Evolutionary conservation across 345 rosid species (phyloP), one percentile per base, ranked within the genome.

Genomic region (Durio zibethinus): DNA sequence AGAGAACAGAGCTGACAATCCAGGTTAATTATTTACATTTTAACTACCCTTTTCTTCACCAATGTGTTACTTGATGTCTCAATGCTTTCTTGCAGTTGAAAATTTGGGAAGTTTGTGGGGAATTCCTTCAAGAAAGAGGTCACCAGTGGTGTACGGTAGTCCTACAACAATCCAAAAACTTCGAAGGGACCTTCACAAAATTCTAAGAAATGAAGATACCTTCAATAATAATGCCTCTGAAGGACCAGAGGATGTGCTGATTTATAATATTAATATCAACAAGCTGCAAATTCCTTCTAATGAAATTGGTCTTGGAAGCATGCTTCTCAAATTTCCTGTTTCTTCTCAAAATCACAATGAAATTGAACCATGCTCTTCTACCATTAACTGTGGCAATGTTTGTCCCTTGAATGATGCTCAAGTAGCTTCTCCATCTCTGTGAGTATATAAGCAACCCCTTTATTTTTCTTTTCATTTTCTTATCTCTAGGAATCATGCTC

Each of bases 261-360:
- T 85, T 33, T 72, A 80, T 43, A 20, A 79, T 60, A 38, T 31
- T 38, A 11, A 79, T 54, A 53, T 54, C 21, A 82, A 79, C 66
- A 77, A 43, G 25, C 35, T 45, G 31, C 69, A 35, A 23, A 2
- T 74, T 25, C 40, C 74, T 23, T 62, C 54, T 9, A 75, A 54
- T 5, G 88, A 87, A 78, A 82, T 85, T 35, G 87, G 86, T 36
- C 71, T 77, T 27, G 90, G 90, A 20, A 29, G 36, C 72, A 35
- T 76, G 56, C 85, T 79, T 50, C 87, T 87, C 20, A 65, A 75
- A 3, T 33, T 73, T 7, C 69, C 43, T 29, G 69, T 4, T 43
- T 0, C 57, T 74, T 60, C 43, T 43, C 21, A 59, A 29, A 43
- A 67, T 23, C 53, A 43, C 42, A 59, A 71, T 59, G 14, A 71